phyloP scores from a whole-genome alignment of 2,329 filamentous ascomycete genomes.

The Trichoderma sp. region DNA sequence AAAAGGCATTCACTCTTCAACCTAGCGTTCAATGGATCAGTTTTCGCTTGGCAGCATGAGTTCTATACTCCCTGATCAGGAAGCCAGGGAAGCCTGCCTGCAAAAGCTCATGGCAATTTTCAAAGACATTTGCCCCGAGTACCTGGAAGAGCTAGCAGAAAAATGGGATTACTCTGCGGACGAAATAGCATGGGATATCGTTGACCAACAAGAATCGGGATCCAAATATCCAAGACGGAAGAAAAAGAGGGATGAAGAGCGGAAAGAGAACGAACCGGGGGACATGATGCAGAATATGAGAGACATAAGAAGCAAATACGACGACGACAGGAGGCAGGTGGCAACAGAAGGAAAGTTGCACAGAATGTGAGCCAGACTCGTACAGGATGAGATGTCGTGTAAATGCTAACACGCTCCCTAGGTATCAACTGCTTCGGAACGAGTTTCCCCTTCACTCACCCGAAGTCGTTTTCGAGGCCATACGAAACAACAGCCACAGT shows the following conservation, averaged over 20 bases:
- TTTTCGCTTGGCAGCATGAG: not conserved
- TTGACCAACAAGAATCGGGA: constrained; percentile 41
- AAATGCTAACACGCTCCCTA: not conserved
- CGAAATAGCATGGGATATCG: constrained; percentile 36
- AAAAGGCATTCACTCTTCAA: not conserved
- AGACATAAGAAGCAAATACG: not conserved
- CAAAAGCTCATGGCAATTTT: constrained; percentile 34
- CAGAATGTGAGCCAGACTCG: not conserved
- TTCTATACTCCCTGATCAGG: not conserved
- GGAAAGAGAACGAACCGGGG: constrained; percentile 36
- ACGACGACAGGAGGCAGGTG: not conserved
- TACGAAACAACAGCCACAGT: constrained; percentile 18
- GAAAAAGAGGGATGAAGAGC: constrained; percentile 33
- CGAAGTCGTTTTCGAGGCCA: constrained; percentile 15
- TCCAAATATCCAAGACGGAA: constrained; percentile 35
- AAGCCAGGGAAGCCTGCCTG: constrained; percentile 19
- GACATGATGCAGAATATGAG: constrained; percentile 5
- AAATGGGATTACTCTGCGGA: constrained; percentile 31
- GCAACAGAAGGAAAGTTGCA: not conserved
- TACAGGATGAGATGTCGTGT: not conserved
- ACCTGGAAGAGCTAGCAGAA: constrained; percentile 31
- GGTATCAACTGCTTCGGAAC: not conserved
- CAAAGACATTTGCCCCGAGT: constrained; percentile 44
- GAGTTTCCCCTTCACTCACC: constrained; percentile 26
- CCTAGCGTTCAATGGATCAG: not conserved